Conservation (phyloP, 495 filamentous ascomycete species). For the Chaetomidium leptoderma region DNA sequence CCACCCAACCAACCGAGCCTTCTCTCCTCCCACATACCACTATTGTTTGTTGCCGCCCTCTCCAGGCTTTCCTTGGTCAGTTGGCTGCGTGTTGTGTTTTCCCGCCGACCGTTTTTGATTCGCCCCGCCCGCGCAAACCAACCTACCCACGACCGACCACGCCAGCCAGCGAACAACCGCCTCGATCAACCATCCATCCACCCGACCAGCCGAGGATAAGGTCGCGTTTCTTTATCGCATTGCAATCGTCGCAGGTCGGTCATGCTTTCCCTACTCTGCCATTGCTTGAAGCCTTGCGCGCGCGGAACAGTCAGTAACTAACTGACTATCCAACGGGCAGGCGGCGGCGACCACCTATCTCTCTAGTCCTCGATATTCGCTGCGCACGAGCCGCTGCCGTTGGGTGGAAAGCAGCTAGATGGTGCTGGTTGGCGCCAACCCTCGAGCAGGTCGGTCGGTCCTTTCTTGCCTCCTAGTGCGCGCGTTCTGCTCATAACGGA, state of each 20-base stretch:
- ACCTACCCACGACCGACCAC: not conserved
- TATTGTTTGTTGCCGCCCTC: conserved; percentile 5
- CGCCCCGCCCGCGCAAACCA: too few species aligned
- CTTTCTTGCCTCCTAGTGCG: too few species aligned
- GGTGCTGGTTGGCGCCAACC: not conserved
- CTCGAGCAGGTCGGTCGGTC: too few species aligned
- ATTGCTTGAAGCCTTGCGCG: conserved; percentile 1
- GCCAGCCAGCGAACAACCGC: conserved; percentile 1
- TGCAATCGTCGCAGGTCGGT: not conserved
- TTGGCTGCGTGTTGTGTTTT: too few species aligned
- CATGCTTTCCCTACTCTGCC: not conserved
- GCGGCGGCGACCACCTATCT: conserved; percentile 2
- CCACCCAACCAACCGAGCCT: not conserved
- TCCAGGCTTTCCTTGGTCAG: conserved; percentile 1
- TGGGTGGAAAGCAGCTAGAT: not conserved
- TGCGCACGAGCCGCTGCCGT: not conserved
- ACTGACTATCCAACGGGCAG: conserved; percentile 2
- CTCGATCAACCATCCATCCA: conserved; percentile 2
- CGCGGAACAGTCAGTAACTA: conserved; percentile 3
- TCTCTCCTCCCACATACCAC: conserved; percentile 5
- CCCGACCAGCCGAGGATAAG: not conserved
- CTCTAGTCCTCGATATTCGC: conserved; percentile 1
- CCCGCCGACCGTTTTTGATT: not conserved
- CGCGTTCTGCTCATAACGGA: too few species aligned
- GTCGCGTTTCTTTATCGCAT: not conserved